These are phyloP conservation scores for Starmerella vaccinii DNA, from an alignment of 805 yeast genomes.

Conservation along the genomic window DNA sequence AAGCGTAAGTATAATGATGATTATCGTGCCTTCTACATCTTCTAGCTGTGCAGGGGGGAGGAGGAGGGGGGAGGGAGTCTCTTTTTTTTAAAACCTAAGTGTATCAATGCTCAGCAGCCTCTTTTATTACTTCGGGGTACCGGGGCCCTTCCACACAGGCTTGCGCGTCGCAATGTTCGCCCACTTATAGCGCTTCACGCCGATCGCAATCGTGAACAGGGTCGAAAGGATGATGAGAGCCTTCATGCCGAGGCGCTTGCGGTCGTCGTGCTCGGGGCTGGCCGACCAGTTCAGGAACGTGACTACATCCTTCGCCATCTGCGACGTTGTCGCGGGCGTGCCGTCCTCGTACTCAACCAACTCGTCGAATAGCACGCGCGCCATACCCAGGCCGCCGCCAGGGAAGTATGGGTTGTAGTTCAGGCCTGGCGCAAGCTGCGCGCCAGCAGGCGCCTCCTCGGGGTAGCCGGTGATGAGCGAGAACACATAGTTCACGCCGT, in stretches of 20 bases:
- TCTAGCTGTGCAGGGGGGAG: not conserved
- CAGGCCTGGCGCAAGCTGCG: constrained; percentile 78
- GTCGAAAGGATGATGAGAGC: constrained; percentile 72
- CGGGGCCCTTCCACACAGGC: constrained; percentile 45
- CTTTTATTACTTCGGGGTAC: constrained; percentile 16
- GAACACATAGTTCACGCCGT: constrained; percentile 92
- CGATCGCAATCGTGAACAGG: constrained; percentile 69
- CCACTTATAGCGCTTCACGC: constrained; percentile 98
- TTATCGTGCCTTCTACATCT: constrained; percentile 1
- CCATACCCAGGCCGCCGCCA: constrained; percentile 99
- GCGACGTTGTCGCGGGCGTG: constrained; percentile 95
- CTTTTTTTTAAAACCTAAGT: not conserved
- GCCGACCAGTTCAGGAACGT: constrained; percentile 96
- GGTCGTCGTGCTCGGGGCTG: constrained; percentile 97
- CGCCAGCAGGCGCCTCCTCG: constrained; percentile 98
- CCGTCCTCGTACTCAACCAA: constrained; percentile 98
- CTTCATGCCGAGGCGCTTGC: constrained; percentile 93
- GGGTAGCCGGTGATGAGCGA: constrained; percentile 96
- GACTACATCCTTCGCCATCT: constrained; percentile 98
- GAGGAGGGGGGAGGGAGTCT: not conserved
- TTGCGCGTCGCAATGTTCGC: constrained; percentile 89
- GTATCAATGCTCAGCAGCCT: not conserved
- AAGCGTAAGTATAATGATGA: not conserved
- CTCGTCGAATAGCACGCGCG: constrained; percentile 93
- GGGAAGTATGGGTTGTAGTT: constrained; percentile 99